A percentile compares a stretch with the other conserved stretches of the same genome.
phyloP scores from a whole-genome alignment of 371 early-diverging fungal species.

The Dentiscutata heterogama region DNA sequence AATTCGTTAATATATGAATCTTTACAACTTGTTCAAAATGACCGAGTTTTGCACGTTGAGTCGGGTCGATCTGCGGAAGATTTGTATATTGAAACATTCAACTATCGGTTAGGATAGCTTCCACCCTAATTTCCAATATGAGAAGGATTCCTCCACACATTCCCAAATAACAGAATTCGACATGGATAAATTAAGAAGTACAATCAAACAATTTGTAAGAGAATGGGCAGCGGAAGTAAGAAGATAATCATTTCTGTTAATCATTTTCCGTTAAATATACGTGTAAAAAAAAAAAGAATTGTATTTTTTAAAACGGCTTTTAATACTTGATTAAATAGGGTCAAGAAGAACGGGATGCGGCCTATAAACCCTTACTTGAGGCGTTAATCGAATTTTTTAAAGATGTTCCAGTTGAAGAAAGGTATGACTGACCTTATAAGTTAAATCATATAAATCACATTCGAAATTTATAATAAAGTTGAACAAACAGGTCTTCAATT shows the following conservation, averaged over 20 bases:
- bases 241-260: too few species aligned
- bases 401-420: constrained; percentile 56
- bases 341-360: constrained; percentile 76
- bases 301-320: not conserved
- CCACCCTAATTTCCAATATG: constrained; percentile 43
- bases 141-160: constrained; percentile 47
- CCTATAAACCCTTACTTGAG: constrained; percentile 85
- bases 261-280: not conserved
- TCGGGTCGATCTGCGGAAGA: not conserved
- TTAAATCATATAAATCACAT: not conserved
- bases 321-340: constrained; percentile 61
- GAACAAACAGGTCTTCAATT: constrained; percentile 60
- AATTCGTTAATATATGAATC: too few species aligned
- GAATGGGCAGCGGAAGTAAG: constrained; percentile 88
- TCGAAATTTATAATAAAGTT: not conserved
- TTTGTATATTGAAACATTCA: not conserved
- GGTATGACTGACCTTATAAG: constrained; percentile 49
- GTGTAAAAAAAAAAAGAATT: not conserved
- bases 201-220: constrained; percentile 91
- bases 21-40: not conserved
- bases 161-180: constrained; percentile 74
- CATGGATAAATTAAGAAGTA: constrained; percentile 90
- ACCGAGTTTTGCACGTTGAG: not conserved
- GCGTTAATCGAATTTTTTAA: constrained; percentile 70
- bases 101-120: not conserved